Evolutionary conservation across 345 rosid genomes (phyloP).

Genomic region (Hirschfeldia incana): DNA sequence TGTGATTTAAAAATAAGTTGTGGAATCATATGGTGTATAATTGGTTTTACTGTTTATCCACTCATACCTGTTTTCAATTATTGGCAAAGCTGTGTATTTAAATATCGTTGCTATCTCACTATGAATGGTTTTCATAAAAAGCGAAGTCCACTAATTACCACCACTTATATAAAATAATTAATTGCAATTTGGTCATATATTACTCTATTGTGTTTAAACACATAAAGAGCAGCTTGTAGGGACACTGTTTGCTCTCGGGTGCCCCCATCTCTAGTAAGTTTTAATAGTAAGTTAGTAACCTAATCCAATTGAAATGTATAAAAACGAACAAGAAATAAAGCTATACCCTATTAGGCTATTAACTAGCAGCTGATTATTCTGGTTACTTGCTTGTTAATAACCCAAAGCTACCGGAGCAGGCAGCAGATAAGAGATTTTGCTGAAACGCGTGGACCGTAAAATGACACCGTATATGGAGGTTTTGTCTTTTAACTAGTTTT

Average conservation of each 20-base stretch:
- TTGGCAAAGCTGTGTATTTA: conserved; percentile 20
- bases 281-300: background rate
- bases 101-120: conserved; percentile 8
- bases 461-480: conserved; percentile 18
- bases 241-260: conserved; percentile 21
- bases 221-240: conserved; percentile 11
- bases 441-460: conserved; percentile 28
- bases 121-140: conserved; percentile 13
- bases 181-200: background rate
- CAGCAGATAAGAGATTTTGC: conserved; percentile 19
- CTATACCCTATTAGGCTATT: background rate
- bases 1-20: background rate
- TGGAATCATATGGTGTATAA: conserved; percentile 12
- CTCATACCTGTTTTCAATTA: conserved; percentile 31
- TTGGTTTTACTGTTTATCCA: conserved; percentile 31
- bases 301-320: conserved; percentile 2
- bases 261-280: background rate
- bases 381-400: conserved; percentile 21
- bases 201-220: background rate
- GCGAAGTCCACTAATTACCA: conserved; percentile 32
- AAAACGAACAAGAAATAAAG: background rate
- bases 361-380: conserved; percentile 21
- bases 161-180: background rate
- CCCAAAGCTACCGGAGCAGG: conserved; percentile 32
- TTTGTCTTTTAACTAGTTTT: conserved; percentile 25